Conservation (phyloP, 768 basidiomycete species). For the Artomyces pyxidatus region DNA sequence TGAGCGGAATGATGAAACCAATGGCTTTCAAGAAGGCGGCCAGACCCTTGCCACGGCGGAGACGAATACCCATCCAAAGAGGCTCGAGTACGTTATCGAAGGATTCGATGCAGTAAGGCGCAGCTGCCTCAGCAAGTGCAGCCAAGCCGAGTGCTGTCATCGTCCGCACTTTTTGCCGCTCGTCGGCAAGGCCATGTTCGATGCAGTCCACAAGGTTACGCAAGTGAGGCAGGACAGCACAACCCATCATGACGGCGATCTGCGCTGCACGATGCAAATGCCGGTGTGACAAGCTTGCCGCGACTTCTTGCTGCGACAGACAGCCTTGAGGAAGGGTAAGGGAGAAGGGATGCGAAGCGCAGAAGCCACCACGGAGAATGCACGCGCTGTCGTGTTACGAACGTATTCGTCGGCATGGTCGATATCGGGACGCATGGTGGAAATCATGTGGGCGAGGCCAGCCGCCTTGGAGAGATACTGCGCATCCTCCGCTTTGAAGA, state of each 20-base stretch:
- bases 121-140: conserved; percentile 91
- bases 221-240: conserved; percentile 91
- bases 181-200: conserved; percentile 82
- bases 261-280: conserved; percentile 98
- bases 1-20: conserved; percentile 97
- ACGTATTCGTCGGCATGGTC: conserved; percentile 99
- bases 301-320: conserved; percentile 96
- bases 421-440: conserved; percentile 99
- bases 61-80: conserved; percentile 84
- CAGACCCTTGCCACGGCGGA: conserved; percentile 87
- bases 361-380: conserved; percentile 95
- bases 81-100: conserved; percentile 95
- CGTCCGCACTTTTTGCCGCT: conserved; percentile 90
- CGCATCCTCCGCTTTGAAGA: conserved; percentile 96
- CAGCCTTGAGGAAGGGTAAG: conserved; percentile 94
- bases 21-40: conserved; percentile 95
- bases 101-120: conserved; percentile 97
- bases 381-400: conserved; percentile 95
- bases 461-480: conserved; percentile 96
- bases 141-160: conserved; percentile 91
- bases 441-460: conserved; percentile 98
- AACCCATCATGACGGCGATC: conserved; percentile 99
- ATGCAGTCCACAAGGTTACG: conserved; percentile 94
- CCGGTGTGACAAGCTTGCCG: conserved; percentile 99
- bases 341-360: conserved; percentile 95